A percentile compares a stretch with the other conserved stretches of the same genome.
These are phyloP conservation scores for Fusarium goolgardi DNA, from an alignment of 2,329 filamentous ascomycete species.

Conservation along the genomic window DNA sequence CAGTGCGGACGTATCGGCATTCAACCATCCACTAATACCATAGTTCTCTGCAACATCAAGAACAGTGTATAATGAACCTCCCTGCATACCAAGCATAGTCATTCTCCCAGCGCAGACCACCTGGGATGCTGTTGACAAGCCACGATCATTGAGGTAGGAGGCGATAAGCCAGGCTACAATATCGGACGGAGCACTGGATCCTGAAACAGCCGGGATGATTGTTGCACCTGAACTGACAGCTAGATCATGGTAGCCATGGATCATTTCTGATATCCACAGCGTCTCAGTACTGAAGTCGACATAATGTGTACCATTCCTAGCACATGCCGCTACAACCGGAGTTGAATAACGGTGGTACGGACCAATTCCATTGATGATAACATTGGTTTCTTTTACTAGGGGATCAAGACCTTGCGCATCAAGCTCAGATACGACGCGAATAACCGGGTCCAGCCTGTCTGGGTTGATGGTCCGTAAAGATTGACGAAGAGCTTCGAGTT, in stretches of 20 bases:
- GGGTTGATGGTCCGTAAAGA: background rate
- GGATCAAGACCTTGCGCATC: background rate
- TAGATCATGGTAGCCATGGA: background rate
- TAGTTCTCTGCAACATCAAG: background rate
- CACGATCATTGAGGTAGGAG: background rate
- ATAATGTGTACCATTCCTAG: slow-evolving; percentile 2
- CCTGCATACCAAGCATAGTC: slow-evolving; percentile 7
- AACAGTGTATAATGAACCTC: slow-evolving; percentile 5
- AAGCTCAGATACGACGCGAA: background rate
- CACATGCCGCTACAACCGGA: background rate
- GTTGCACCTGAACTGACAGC: background rate
- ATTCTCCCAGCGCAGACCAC: background rate
- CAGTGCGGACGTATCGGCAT: background rate
- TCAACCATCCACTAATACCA: background rate
- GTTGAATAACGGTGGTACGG: background rate
- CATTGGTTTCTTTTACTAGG: background rate
- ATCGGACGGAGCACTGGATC: slow-evolving; percentile 6
- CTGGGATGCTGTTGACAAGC: background rate
- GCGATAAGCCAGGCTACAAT: slow-evolving; percentile 6
- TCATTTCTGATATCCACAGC: background rate
- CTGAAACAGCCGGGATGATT: slow-evolving; percentile 6
- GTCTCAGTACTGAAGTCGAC: slow-evolving; percentile 10
- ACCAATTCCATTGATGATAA: slow-evolving; percentile 2
- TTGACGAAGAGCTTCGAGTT: background rate
- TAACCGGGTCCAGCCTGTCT: background rate